phyloP scores from a whole-genome alignment of 768 basidiomycete species.

The Panellus pusillus region DNA sequence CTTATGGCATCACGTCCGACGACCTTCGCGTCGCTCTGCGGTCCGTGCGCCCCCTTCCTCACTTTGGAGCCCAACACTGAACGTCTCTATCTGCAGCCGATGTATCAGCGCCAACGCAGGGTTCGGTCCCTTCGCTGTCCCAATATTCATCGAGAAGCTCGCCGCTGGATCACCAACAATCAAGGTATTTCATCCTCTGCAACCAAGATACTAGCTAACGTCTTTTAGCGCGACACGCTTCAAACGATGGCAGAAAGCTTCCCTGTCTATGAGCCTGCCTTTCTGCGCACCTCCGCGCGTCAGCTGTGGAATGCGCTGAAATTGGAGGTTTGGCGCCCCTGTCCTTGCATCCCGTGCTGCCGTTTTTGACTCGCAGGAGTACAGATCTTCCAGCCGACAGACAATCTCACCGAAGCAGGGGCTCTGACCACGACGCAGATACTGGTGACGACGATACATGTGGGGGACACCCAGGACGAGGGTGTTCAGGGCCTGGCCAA shows the following conservation, averaged over 20 bases:
- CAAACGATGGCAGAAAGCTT: slow-evolving; percentile 75
- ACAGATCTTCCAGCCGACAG: slow-evolving; percentile 92
- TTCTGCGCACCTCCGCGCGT: slow-evolving; percentile 60
- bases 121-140: slow-evolving; percentile 83
- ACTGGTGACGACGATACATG: slow-evolving; percentile 75
- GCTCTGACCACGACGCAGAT: slow-evolving; percentile 71
- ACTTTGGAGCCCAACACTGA: not conserved
- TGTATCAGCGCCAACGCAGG: slow-evolving; percentile 78
- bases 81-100: slow-evolving; percentile 34
- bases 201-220: not conserved
- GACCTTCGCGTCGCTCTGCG: slow-evolving; percentile 76
- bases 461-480: slow-evolving; percentile 37
- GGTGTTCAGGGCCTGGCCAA: slow-evolving; percentile 61
- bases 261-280: slow-evolving; percentile 75
- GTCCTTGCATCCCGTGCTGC: slow-evolving; percentile 1
- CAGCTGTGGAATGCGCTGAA: slow-evolving; percentile 92
- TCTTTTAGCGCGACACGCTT: slow-evolving; percentile 77
- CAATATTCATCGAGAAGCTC: slow-evolving; percentile 91
- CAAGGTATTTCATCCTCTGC: slow-evolving; percentile 54
- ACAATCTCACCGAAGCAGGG: slow-evolving; percentile 67
- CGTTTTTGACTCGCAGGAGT: not conserved
- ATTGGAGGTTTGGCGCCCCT: slow-evolving; percentile 62
- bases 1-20: slow-evolving; percentile 87
- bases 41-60: slow-evolving; percentile 34
- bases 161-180: slow-evolving; percentile 75